Evolutionary conservation across 2,329 filamentous ascomycete species (phyloP).

Genomic region (Cladophialophora yegresii): DNA sequence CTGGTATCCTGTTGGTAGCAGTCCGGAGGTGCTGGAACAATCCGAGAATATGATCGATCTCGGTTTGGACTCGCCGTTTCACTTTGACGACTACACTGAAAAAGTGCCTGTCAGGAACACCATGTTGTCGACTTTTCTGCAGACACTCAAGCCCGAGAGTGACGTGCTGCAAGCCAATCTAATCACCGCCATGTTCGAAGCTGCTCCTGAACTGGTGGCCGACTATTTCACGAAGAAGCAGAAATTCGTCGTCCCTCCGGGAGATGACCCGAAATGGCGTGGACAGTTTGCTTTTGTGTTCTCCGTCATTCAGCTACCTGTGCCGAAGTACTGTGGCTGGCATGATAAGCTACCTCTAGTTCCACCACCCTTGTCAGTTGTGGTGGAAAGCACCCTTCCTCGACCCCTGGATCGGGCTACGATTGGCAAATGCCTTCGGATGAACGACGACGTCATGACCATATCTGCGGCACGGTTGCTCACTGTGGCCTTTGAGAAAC

Average conservation of each 20-base stretch:
- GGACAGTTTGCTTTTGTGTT: slow-evolving; percentile 89
- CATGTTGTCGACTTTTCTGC: slow-evolving; percentile 74
- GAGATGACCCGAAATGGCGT: slow-evolving; percentile 90
- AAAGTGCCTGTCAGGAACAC: slow-evolving; percentile 76
- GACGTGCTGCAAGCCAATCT: slow-evolving; percentile 80
- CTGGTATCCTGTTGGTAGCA: slow-evolving; percentile 75
- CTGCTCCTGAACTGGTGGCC: slow-evolving; percentile 81
- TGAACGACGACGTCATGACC: slow-evolving; percentile 74
- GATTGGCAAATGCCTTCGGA: slow-evolving; percentile 74
- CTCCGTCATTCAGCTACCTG: slow-evolving; percentile 70
- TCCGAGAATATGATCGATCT: slow-evolving; percentile 59
- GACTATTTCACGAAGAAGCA: slow-evolving; percentile 82
- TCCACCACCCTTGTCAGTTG: slow-evolving; percentile 75
- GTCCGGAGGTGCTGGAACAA: slow-evolving; percentile 58
- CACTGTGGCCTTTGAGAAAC: slow-evolving; percentile 75
- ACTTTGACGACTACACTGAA: slow-evolving; percentile 67
- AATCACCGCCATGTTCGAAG: slow-evolving; percentile 73
- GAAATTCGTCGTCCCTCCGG: slow-evolving; percentile 84
- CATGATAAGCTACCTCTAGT: slow-evolving; percentile 59
- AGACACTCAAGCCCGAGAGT: slow-evolving; percentile 79
- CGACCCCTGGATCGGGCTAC: slow-evolving; percentile 78
- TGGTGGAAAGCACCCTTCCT: slow-evolving; percentile 85
- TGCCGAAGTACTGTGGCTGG: slow-evolving; percentile 72
- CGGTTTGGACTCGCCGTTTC: slow-evolving; percentile 68
- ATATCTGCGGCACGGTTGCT: slow-evolving; percentile 83